Conservation (phyloP, 2,329 filamentous ascomycete genomes). For the Neofusicoccum parvum region DNA sequence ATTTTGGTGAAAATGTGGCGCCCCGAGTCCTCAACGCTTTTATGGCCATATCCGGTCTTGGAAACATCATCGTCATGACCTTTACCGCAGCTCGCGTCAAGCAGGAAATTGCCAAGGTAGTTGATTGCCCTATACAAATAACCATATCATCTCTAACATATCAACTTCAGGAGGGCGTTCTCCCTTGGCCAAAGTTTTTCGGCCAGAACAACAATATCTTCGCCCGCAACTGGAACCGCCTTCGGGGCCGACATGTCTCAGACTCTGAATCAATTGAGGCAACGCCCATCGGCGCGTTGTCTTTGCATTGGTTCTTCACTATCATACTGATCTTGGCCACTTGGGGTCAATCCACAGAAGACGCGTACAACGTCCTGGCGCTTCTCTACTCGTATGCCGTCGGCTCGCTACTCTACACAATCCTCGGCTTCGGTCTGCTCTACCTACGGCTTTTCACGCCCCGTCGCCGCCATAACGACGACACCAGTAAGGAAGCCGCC, state of each 20-base stretch:
- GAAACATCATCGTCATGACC: constrained; percentile 61
- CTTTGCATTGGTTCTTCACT: constrained; percentile 28
- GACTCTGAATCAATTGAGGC: constrained; percentile 21
- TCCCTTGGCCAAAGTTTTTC: constrained; percentile 29
- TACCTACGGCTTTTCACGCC: constrained; percentile 22
- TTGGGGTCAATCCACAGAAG: constrained; percentile 18
- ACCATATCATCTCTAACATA: not conserved
- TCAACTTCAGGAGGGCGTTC: constrained; percentile 21
- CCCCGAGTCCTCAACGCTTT: constrained; percentile 51
- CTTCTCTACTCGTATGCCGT: constrained; percentile 25
- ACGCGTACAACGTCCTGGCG: constrained; percentile 25
- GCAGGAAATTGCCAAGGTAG: constrained; percentile 59
- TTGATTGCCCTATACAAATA: not conserved
- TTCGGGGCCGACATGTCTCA: not conserved
- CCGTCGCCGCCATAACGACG: not conserved
- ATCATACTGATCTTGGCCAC: constrained; percentile 26
- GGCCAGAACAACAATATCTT: constrained; percentile 24
- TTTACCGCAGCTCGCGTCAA: constrained; percentile 60
- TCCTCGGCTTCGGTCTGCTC: constrained; percentile 25
- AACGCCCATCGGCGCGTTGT: constrained; percentile 27
- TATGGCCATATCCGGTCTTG: constrained; percentile 57
- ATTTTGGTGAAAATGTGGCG: constrained; percentile 28
- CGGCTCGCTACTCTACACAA: constrained; percentile 23
- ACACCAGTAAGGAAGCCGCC: not conserved
- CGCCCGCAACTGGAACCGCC: constrained; percentile 4